Evolutionary conservation across 73 alveolate genomes (phyloP).

Genomic region (Durusdinium trenchii): DNA sequence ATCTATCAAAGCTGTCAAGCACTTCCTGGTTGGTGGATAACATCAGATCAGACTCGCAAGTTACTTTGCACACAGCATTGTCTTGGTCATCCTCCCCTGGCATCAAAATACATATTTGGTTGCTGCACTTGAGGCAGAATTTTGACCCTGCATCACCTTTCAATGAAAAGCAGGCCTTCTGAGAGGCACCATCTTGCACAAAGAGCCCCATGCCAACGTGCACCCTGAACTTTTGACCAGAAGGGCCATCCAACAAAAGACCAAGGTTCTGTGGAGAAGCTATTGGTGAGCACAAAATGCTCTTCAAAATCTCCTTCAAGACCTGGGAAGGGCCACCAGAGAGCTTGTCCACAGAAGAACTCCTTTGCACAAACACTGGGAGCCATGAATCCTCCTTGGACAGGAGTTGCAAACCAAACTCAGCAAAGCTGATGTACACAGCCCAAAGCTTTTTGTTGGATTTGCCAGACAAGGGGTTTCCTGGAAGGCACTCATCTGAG

Average conservation of each 20-base stretch:
- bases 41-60: not conserved
- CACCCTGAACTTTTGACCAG: not conserved
- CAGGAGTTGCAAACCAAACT: not conserved
- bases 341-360: not conserved
- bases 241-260: not conserved
- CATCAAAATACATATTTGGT: not conserved
- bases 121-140: not conserved
- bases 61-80: not conserved
- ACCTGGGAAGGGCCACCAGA: not conserved
- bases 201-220: not conserved
- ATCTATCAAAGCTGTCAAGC: not conserved
- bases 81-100: not conserved
- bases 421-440: not conserved
- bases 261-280: not conserved
- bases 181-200: constrained; percentile 12
- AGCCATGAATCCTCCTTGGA: not conserved
- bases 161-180: not conserved
- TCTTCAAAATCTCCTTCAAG: not conserved
- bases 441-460: not conserved
- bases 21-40: not conserved
- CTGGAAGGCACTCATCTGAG: constrained; percentile 11
- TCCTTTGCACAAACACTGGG: not conserved
- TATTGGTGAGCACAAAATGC: not conserved
- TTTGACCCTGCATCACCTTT: not conserved
- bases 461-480: not conserved